phyloP scores from a whole-genome alignment of 176 grass and related monocot species.

The Typha latifolia region DNA sequence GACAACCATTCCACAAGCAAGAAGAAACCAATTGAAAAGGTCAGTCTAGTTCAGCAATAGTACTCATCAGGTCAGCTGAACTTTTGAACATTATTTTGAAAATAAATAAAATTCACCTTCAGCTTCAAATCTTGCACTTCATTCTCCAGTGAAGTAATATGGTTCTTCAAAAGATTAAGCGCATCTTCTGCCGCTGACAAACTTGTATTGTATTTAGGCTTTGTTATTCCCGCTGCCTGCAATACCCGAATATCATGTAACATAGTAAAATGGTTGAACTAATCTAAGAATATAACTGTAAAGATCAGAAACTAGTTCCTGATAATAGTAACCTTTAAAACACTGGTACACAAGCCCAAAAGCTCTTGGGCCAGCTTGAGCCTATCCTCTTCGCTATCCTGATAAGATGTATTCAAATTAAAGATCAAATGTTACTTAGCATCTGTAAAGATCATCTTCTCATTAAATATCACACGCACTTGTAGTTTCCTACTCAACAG shows the following conservation, averaged over 20 bases:
- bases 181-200: constrained; percentile 50
- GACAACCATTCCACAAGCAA: not conserved
- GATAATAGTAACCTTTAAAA: constrained; percentile 48
- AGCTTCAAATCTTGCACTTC: constrained; percentile 58
- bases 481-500: constrained; percentile 50
- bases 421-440: constrained; percentile 8
- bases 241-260: constrained; percentile 1
- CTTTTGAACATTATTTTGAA: not conserved
- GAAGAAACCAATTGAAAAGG: not conserved
- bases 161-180: constrained; percentile 43
- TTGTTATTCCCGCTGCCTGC: constrained; percentile 58
- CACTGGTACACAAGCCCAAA: constrained; percentile 37
- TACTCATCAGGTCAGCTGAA: not conserved
- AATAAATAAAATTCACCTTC: constrained; percentile 35
- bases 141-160: constrained; percentile 47
- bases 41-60: no score
- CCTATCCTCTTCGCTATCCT: constrained; percentile 73
- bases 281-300: not conserved
- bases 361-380: constrained; percentile 54
- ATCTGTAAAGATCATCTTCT: constrained; percentile 5
- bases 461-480: constrained; percentile 25
- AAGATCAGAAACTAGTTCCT: not conserved
- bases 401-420: constrained; percentile 18
- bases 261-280: not conserved
- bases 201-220: constrained; percentile 31